phyloP scores from a whole-genome alignment of 495 filamentous ascomycete genomes.

The Collariella sp. region DNA sequence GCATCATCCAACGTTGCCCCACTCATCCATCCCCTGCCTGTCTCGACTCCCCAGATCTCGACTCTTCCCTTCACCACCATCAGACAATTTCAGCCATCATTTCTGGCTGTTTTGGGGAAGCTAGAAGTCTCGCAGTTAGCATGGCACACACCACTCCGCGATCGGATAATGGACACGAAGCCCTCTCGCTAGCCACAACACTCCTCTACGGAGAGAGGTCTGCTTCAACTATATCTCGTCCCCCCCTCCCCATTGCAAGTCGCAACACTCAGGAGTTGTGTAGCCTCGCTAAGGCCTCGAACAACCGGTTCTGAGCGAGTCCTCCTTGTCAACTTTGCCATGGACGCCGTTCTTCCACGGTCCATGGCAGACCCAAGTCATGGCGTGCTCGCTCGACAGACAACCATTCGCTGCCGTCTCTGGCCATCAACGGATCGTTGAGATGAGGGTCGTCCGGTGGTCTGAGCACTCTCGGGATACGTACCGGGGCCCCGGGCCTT shows the following conservation, averaged over 20 bases:
- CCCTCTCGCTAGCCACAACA: too few species aligned
- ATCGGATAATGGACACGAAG: background rate
- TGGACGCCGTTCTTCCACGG: slow-evolving; percentile 11
- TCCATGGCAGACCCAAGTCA: background rate
- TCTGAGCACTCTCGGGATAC: slow-evolving; percentile 2
- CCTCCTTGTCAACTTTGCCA: slow-evolving; percentile 22
- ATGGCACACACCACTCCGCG: background rate
- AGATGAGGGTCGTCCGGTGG: slow-evolving; percentile 1
- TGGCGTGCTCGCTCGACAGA: slow-evolving; percentile 5
- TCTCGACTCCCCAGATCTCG: background rate
- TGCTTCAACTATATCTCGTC: too few species aligned
- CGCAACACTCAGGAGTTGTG: slow-evolving; percentile 15
- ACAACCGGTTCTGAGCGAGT: slow-evolving; percentile 6
- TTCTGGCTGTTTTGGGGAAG: too few species aligned
- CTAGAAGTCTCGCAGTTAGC: background rate
- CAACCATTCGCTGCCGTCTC: slow-evolving; percentile 9
- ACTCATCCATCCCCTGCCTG: background rate
- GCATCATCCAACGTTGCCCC: slow-evolving; percentile 1
- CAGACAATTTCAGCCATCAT: too few species aligned
- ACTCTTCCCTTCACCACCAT: background rate
- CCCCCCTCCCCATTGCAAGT: too few species aligned
- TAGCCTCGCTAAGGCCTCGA: slow-evolving; percentile 15
- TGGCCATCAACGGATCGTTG: background rate
- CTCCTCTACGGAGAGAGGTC: too few species aligned
- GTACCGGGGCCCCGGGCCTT: background rate